Evolutionary conservation across 108 stramenopile genomes (phyloP).

Genomic region (Cyclostephanos tholiformis): DNA sequence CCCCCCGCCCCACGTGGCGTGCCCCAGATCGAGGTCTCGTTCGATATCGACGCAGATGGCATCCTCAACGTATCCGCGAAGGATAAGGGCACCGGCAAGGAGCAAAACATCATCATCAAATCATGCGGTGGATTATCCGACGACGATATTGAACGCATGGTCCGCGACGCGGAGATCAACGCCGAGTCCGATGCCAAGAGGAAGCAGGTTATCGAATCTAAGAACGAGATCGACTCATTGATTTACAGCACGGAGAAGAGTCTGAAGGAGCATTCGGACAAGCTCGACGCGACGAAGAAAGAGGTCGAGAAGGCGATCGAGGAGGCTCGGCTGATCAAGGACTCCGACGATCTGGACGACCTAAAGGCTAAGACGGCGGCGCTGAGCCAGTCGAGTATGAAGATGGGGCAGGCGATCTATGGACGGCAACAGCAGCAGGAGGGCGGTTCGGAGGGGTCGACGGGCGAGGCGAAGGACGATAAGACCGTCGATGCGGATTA

Average conservation of each 20-base stretch:
- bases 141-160: conserved; percentile 98
- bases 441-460: conserved; percentile 29
- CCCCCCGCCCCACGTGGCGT: conserved; percentile 99
- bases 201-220: conserved; percentile 93
- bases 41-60: conserved; percentile 99
- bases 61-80: conserved; percentile 97
- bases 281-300: conserved; percentile 91
- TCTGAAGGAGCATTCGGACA: conserved; percentile 90
- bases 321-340: conserved; percentile 86
- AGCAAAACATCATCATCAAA: conserved; percentile 98
- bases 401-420: conserved; percentile 99
- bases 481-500: conserved; percentile 96
- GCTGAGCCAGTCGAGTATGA: conserved; percentile 90
- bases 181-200: conserved; percentile 93
- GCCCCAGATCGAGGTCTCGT: conserved; percentile 99
- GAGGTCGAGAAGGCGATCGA: conserved; percentile 92
- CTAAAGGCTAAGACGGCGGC: conserved; percentile 93
- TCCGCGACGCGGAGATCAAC: conserved; percentile 98
- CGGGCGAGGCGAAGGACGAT: conserved; percentile 79
- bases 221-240: conserved; percentile 96
- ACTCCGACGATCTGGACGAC: conserved; percentile 85
- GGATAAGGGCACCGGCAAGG: conserved; percentile 99
- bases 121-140: conserved; percentile 95
- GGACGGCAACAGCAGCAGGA: conserved; percentile 68
- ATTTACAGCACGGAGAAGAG: conserved; percentile 90